A percentile compares a stretch with the other conserved stretches of the same genome.
These are phyloP conservation scores for Aspergillus sergii DNA, from an alignment of 2,329 filamentous ascomycete species.

Conservation along the genomic window DNA sequence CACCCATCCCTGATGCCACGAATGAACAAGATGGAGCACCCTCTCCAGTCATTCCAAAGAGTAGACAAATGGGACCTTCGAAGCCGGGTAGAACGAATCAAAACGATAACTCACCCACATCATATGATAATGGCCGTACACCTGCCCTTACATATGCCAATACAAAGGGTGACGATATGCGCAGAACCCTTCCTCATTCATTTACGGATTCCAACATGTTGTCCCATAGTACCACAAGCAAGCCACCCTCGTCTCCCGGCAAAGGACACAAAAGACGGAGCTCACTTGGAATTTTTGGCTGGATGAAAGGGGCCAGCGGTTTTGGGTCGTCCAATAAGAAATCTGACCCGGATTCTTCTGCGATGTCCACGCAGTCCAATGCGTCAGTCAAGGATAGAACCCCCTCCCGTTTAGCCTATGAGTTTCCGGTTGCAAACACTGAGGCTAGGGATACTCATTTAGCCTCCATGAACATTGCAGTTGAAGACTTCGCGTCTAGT, in stretches of 20 bases:
- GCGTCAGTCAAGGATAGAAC: slow-evolving; percentile 18
- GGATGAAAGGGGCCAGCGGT: slow-evolving; percentile 40
- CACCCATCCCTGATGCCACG: slow-evolving; percentile 27
- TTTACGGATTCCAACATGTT: slow-evolving; percentile 28
- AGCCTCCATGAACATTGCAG: slow-evolving; percentile 10
- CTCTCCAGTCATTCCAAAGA: slow-evolving; percentile 37
- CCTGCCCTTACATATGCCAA: slow-evolving; percentile 22
- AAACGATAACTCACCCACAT: slow-evolving; percentile 15
- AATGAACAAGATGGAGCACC: slow-evolving; percentile 36
- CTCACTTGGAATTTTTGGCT: slow-evolving; percentile 42
- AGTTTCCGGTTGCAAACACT: slow-evolving; percentile 13
- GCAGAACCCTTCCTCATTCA: slow-evolving; percentile 29
- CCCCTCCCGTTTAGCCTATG: slow-evolving; percentile 20
- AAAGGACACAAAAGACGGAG: slow-evolving; percentile 40
- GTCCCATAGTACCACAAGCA: slow-evolving; percentile 20
- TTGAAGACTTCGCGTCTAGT: slow-evolving; percentile 21
- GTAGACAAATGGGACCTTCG: slow-evolving; percentile 21
- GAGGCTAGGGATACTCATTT: slow-evolving; percentile 12
- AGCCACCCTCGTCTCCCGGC: slow-evolving; percentile 30
- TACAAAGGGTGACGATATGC: slow-evolving; percentile 8
- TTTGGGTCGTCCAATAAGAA: slow-evolving; percentile 27
- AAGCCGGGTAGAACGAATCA: slow-evolving; percentile 14
- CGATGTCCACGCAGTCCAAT: background rate
- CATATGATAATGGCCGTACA: slow-evolving; percentile 18
- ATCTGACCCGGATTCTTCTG: slow-evolving; percentile 17